A percentile compares a stretch with the other conserved stretches of the same genome.
Conservation (phyloP, 2,329 filamentous ascomycete species). For the Periconia sp. region DNA sequence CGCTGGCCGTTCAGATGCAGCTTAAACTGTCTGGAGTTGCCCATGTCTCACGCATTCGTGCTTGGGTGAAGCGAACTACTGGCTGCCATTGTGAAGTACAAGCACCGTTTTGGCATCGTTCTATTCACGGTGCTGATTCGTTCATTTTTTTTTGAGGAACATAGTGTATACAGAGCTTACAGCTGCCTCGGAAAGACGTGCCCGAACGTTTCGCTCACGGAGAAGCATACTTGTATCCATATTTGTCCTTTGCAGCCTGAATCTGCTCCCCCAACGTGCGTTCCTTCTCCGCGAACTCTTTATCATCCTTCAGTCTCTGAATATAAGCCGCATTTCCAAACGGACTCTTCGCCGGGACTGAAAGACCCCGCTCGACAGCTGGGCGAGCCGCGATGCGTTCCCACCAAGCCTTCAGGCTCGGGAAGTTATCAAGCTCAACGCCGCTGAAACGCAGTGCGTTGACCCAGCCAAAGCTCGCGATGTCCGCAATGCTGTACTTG, state of each 20-base stretch:
- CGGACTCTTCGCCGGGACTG: conserved; percentile 42
- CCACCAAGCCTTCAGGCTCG: conserved; percentile 54
- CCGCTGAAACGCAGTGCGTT: conserved; percentile 50
- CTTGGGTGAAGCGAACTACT: too few relatives aligned
- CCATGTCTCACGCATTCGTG: too few relatives aligned
- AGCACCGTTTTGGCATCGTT: too few relatives aligned
- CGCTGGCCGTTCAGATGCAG: conserved; percentile 12
- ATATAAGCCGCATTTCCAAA: conserved; percentile 52
- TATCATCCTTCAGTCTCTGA: conserved; percentile 53
- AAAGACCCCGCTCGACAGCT: conserved; percentile 49
- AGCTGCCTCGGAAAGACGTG: neutral
- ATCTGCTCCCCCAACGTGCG: conserved; percentile 44
- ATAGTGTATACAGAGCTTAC: neutral
- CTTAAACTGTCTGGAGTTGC: too few relatives aligned
- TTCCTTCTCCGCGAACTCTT: conserved; percentile 56
- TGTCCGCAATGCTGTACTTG: conserved; percentile 56
- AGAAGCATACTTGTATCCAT: conserved; percentile 53
- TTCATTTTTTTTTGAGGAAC: neutral
- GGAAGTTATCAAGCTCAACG: conserved; percentile 50
- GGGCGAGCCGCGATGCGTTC: conserved; percentile 49
- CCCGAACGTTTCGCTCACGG: conserved; percentile 25
- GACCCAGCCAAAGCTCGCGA: conserved; percentile 54
- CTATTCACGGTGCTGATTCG: neutral
- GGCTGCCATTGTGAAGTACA: too few relatives aligned
- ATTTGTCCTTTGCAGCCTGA: conserved; percentile 53